Base-by-base conservation (phyloP, 2,329 filamentous ascomycete species). In the Mycosphaerella arachidis region DNA sequence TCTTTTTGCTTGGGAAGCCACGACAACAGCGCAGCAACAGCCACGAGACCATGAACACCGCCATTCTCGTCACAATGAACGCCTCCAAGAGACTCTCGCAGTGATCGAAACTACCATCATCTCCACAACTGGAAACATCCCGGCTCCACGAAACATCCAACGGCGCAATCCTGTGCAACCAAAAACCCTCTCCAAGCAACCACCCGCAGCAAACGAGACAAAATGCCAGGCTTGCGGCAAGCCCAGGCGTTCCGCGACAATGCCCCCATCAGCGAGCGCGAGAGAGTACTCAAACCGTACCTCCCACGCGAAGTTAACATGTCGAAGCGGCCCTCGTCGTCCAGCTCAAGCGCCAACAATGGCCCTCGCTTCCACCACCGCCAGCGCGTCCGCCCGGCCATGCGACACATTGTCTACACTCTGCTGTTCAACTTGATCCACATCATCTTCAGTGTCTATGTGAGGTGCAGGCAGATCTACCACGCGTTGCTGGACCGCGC, bases 361-460 rank as follows among this genome's bases (percentile, higher is more conserved):
- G 54, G 62, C 51, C 52, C 53, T 24, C 66, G 58, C 20, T 66
- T 68, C 55, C 61, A 64, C 55, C 69, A 68, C 56, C 66, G 65
- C 29, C 67, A 63, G 33, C 67, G 70, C 18, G 56, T 72, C 12
- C 69, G 70, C 3, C 68, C 70, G 6, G 67, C 67, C 4, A 63
- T 71, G 57, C 65, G 63, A 31, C 64, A 68, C 33, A 56, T 70
- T 68, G 74, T 92, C 46, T 83, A 91, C 74, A 73, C 86, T 56
- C 73, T 91, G 45, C 73, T 91, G 61, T 92, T 88, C 74, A 81
- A 83, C 61, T 69, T 90, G 58, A 80, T 93, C 66, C 91, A 96
- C 71, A 83, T 88, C 63, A 73, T 96, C 66, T 97, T 96, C 77
- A 93, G 91, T 6, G 79, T 97, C 65, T 95, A 94, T 74, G 88